Conservation (phyloP, 2,329 filamentous ascomycete species). For the Orbilia blumenaviensis region DNA sequence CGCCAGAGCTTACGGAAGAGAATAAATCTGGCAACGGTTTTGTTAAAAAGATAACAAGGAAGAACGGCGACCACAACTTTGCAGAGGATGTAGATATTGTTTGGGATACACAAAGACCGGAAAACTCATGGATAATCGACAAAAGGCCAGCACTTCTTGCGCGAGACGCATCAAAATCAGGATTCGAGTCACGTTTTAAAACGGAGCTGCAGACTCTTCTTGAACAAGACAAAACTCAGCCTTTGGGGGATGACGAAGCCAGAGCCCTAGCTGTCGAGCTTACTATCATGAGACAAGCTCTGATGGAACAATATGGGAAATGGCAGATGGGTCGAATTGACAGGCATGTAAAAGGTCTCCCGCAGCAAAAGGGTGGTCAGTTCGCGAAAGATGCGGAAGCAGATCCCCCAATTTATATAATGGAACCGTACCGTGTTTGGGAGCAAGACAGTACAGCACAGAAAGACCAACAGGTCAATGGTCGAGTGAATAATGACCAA, state of each 20-base stretch:
- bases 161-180: not conserved
- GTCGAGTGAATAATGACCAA: no score
- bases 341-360: not conserved
- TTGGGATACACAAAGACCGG: slow-evolving; percentile 17
- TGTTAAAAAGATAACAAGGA: slow-evolving; percentile 8
- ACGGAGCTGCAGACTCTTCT: not conserved
- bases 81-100: not conserved
- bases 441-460: not conserved
- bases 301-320: not conserved
- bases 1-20: slow-evolving; percentile 1
- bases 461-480: not conserved
- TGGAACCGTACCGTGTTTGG: not conserved
- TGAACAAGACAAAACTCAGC: not conserved
- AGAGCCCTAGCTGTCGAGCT: not conserved
- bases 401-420: not conserved
- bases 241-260: not conserved
- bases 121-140: slow-evolving; percentile 10
- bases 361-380: not conserved
- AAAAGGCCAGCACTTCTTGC: not conserved
- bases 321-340: not conserved
- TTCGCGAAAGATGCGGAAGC: not conserved
- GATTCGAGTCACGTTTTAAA: slow-evolving; percentile 13
- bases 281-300: not conserved
- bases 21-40: slow-evolving; percentile 1
- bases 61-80: not conserved